Conservation (phyloP, 1,284 basidiomycete genomes). For the Hemileia vastatrix region DNA sequence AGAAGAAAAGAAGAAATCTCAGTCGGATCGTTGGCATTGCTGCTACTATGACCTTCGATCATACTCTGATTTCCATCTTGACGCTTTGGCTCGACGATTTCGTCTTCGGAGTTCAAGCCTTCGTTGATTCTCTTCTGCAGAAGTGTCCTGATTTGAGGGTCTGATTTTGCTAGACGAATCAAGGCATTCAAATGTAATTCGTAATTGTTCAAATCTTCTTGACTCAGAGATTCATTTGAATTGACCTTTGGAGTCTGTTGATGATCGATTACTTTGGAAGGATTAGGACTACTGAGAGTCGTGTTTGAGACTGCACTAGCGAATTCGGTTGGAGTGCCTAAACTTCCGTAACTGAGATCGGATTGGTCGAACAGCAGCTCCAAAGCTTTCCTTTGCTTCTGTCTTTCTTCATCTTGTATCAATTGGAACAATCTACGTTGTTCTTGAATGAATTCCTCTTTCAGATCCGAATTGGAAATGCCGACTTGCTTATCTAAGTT, state of each 20-base stretch:
- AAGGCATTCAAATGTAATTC: not conserved
- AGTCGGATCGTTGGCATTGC: too few relatives aligned
- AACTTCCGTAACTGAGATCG: not conserved
- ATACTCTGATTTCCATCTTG: too few relatives aligned
- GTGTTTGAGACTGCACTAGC: not conserved
- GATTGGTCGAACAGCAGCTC: not conserved
- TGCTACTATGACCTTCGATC: too few relatives aligned
- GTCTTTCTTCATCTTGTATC: not conserved
- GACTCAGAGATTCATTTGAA: not conserved
- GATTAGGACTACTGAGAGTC: not conserved
- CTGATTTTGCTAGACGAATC: not conserved
- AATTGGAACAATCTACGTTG: not conserved
- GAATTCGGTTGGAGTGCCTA: not conserved
- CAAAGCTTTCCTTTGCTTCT: not conserved
- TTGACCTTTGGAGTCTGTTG: not conserved
- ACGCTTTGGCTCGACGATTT: too few relatives aligned
- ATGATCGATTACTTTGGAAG: not conserved
- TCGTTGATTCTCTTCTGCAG: not conserved
- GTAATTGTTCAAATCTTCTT: not conserved
- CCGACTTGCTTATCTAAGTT: too few relatives aligned
- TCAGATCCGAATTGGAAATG: not conserved
- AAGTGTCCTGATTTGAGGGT: not conserved
- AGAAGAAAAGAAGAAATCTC: too few relatives aligned
- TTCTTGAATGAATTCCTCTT: not conserved
- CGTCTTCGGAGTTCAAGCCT: too few relatives aligned